phyloP scores from a whole-genome alignment of 1,284 basidiomycete genomes.

The Ceratobasidium sp. region DNA sequence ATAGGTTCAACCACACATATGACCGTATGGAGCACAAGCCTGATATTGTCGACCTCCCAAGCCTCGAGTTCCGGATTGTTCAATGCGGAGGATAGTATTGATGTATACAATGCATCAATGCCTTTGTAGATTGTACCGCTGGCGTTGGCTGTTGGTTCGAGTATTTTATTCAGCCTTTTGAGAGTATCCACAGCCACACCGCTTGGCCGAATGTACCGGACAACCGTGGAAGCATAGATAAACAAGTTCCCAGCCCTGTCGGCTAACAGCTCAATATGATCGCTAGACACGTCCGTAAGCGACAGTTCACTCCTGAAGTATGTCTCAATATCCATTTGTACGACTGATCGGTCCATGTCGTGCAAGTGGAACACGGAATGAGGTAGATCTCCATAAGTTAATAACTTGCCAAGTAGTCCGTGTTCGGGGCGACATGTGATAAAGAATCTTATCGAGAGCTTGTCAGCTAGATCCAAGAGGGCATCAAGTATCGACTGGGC shows the following conservation, averaged over 20 bases:
- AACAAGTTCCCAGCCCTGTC: background rate
- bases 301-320: background rate
- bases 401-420: background rate
- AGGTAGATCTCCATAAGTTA: background rate
- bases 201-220: background rate
- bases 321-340: background rate
- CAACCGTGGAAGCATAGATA: slow-evolving; percentile 22
- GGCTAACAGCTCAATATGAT: background rate
- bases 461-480: background rate
- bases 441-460: slow-evolving; percentile 2
- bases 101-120: background rate
- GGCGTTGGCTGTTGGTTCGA: background rate
- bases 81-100: background rate
- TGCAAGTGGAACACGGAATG: background rate
- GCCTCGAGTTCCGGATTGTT: background rate
- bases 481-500: background rate
- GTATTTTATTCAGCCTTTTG: background rate
- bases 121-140: background rate
- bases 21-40: background rate
- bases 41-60: background rate
- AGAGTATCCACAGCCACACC: background rate
- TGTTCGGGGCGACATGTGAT: background rate
- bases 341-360: background rate
- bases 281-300: too few relatives aligned
- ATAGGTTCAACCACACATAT: slow-evolving; percentile 11